These are phyloP conservation scores for Aspergillus hancockii DNA, from an alignment of 495 filamentous ascomycete species.

Conservation along the genomic window DNA sequence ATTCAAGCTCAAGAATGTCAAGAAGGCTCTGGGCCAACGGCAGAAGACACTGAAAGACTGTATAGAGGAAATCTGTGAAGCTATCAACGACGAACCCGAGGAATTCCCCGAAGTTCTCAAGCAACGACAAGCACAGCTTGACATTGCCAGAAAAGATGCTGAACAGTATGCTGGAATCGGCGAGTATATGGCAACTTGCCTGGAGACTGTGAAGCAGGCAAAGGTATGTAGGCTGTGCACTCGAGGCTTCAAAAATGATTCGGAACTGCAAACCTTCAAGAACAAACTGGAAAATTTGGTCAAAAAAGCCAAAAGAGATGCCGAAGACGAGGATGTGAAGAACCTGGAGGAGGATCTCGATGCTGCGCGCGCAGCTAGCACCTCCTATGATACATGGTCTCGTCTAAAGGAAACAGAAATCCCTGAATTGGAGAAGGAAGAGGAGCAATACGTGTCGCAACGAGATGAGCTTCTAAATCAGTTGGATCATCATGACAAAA, in stretches of 20 bases:
- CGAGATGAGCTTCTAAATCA: constrained; percentile 61
- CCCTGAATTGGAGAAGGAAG: constrained; percentile 64
- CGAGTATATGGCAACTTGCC: constrained; percentile 63
- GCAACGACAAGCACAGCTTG: constrained; percentile 60
- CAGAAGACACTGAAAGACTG: constrained; percentile 63
- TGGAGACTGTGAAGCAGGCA: constrained; percentile 56
- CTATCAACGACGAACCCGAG: constrained; percentile 53
- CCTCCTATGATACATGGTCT: constrained; percentile 71
- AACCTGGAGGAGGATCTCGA: constrained; percentile 55
- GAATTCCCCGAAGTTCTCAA: constrained; percentile 54
- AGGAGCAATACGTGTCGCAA: constrained; percentile 52
- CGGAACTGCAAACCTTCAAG: constrained; percentile 57
- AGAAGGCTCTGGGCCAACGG: constrained; percentile 62
- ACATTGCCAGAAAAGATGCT: constrained; percentile 61
- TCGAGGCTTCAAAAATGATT: constrained; percentile 59
- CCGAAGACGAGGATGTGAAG: constrained; percentile 54
- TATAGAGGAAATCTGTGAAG: constrained; percentile 49
- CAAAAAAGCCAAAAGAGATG: constrained; percentile 52
- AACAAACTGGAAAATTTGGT: constrained; percentile 62
- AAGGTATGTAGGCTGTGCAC: constrained; percentile 73
- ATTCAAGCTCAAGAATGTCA: constrained; percentile 67
- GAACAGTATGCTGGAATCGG: constrained; percentile 61
- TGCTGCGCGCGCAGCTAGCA: constrained; percentile 57
- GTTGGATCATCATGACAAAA: constrained; percentile 72
- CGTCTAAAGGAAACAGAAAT: constrained; percentile 70